Percentiles rank a stretch among this genome's conserved stretches.
phyloP scores from a whole-genome alignment of 176 grass and related monocot genomes.

The Zizania latifolia region DNA sequence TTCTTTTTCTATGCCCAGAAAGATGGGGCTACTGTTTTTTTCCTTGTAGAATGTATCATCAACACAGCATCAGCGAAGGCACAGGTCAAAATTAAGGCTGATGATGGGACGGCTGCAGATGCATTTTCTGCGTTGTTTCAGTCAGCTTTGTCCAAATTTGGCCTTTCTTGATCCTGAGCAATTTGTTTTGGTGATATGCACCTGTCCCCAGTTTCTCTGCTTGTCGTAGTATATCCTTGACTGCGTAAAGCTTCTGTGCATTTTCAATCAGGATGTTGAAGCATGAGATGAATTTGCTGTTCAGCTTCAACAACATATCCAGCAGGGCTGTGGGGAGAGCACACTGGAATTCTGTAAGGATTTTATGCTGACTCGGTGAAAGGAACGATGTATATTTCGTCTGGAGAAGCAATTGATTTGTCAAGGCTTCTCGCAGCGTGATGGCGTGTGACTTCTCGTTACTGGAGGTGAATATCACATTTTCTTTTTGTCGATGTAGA shows the following conservation, averaged over 20 bases:
- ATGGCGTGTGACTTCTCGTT: background rate
- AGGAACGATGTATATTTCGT: constrained; percentile 19
- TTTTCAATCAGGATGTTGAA: background rate
- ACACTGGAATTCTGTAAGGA: background rate
- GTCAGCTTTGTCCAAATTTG: constrained; percentile 78
- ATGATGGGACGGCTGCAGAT: constrained; percentile 53
- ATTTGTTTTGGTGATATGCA: background rate
- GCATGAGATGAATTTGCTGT: background rate
- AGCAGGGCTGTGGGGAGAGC: background rate
- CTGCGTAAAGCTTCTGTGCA: background rate
- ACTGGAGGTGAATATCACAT: constrained; percentile 1
- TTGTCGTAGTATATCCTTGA: background rate
- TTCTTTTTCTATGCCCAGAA: constrained; percentile 97
- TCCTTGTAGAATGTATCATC: constrained; percentile 89
- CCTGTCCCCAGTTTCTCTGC: background rate
- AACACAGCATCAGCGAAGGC: constrained; percentile 82
- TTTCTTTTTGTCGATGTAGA: background rate
- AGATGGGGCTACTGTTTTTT: constrained; percentile 61
- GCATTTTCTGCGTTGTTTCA: constrained; percentile 69
- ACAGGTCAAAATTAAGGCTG: constrained; percentile 94
- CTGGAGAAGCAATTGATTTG: background rate
- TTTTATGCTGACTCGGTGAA: constrained; percentile 12
- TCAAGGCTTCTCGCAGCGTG: background rate
- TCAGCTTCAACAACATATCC: background rate
- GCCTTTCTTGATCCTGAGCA: constrained; percentile 35